Percentiles rank a stretch among this genome's conserved stretches.
phyloP scores from a whole-genome alignment of 371 early-diverging fungal genomes.

The Blakeslea trispora region DNA sequence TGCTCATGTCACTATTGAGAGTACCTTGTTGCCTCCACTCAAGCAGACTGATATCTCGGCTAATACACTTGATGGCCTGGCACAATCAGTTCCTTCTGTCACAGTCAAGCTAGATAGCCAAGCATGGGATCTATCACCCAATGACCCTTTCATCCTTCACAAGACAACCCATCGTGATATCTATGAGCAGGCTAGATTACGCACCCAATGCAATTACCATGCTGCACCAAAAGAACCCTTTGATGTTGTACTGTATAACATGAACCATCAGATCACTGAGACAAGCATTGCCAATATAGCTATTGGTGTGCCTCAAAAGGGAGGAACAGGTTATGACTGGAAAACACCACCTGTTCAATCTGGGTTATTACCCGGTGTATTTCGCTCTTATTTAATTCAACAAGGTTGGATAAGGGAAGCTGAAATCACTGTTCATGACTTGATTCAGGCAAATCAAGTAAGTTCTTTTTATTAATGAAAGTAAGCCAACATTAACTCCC shows the following conservation, averaged over 20 bases:
- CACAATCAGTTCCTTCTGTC: slow-evolving; percentile 1
- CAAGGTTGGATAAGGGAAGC: slow-evolving; percentile 28
- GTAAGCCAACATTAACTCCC: too few species aligned
- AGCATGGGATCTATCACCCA: slow-evolving; percentile 19
- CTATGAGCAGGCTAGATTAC: slow-evolving; percentile 52
- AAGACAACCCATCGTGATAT: slow-evolving; percentile 61
- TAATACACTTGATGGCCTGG: slow-evolving; percentile 18
- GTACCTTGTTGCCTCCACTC: slow-evolving; percentile 31
- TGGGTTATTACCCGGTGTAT: slow-evolving; percentile 55
- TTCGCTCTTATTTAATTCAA: slow-evolving; percentile 47
- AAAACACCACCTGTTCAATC: slow-evolving; percentile 48
- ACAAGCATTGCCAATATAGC: slow-evolving; percentile 66
- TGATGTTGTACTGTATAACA: slow-evolving; percentile 62
- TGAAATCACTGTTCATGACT: slow-evolving; percentile 45
- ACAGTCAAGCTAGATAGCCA: slow-evolving; percentile 43
- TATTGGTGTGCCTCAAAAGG: slow-evolving; percentile 26
- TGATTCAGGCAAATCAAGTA: slow-evolving; percentile 49
- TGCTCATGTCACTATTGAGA: slow-evolving; percentile 41
- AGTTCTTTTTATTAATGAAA: slow-evolving; percentile 5
- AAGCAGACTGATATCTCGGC: slow-evolving; percentile 2
- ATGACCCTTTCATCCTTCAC: slow-evolving; percentile 52
- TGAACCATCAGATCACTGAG: slow-evolving; percentile 54
- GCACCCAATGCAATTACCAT: slow-evolving; percentile 38
- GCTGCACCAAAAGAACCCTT: slow-evolving; percentile 33
- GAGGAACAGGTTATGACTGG: slow-evolving; percentile 30